phyloP scores from a whole-genome alignment of 2,329 filamentous ascomycete species.

The Epichloe coenophiala region DNA sequence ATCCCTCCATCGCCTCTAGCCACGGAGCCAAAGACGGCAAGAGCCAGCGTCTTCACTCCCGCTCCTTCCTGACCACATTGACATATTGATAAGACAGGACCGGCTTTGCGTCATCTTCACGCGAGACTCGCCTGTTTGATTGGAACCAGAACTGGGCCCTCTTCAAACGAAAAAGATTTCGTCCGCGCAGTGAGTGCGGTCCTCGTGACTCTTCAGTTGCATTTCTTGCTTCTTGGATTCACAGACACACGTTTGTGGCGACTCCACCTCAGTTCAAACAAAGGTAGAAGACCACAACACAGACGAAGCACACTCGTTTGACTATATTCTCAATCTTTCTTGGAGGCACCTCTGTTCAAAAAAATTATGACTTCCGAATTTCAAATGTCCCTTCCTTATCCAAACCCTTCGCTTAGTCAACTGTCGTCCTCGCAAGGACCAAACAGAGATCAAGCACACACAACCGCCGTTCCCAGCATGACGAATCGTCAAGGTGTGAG shows the following conservation, averaged over 20 bases:
- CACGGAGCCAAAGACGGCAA: neutral
- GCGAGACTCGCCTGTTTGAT: slow-evolving; percentile 1
- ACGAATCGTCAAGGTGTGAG: slow-evolving; percentile 1
- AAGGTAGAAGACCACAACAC: neutral
- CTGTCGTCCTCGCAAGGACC: slow-evolving; percentile 11
- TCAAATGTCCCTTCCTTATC: slow-evolving; percentile 20
- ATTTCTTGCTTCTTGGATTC: neutral
- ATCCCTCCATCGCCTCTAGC: neutral
- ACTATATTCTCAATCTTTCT: neutral
- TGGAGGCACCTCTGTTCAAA: neutral
- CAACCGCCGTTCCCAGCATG: neutral
- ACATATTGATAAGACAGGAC: neutral
- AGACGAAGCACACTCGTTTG: slow-evolving; percentile 1
- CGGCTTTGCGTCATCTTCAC: slow-evolving; percentile 2
- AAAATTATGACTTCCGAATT: slow-evolving; percentile 14
- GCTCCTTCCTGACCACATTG: neutral
- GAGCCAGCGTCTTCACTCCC: neutral
- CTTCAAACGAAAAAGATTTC: neutral
- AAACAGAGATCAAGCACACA: neutral
- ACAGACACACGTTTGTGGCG: neutral
- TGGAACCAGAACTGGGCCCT: neutral
- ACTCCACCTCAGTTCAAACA: neutral
- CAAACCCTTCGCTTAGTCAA: slow-evolving; percentile 19
- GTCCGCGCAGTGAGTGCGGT: neutral
- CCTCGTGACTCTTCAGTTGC: neutral